phyloP scores from a whole-genome alignment of 1,139 yeast species.

The Sugiyamaella neomexicana region DNA sequence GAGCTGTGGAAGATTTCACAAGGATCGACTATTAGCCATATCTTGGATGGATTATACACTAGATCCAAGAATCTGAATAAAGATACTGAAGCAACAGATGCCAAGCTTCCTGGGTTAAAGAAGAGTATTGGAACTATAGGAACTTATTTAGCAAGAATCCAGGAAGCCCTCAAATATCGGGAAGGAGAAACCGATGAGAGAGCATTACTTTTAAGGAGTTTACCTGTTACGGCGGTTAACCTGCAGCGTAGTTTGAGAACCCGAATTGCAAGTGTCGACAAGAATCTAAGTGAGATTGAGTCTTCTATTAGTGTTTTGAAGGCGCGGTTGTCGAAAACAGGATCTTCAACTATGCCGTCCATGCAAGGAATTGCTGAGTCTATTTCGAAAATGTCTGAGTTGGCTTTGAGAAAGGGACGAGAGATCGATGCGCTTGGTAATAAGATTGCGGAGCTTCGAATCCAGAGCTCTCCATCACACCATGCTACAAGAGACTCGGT shows the following conservation, averaged over 20 bases:
- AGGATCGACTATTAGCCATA: slow-evolving; percentile 22
- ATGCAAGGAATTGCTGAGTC: slow-evolving; percentile 15
- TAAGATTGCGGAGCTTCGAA: slow-evolving; percentile 2
- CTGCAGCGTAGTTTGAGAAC: slow-evolving; percentile 30
- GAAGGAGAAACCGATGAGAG: slow-evolving; percentile 27
- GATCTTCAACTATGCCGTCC: slow-evolving; percentile 10
- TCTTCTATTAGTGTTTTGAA: slow-evolving; percentile 28
- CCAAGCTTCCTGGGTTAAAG: slow-evolving; percentile 22
- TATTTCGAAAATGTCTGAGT: slow-evolving; percentile 6
- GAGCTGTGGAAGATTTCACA: slow-evolving; percentile 31
- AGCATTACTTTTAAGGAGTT: slow-evolving; percentile 26
- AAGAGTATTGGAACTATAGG: slow-evolving; percentile 24
- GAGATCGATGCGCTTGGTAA: slow-evolving; percentile 11
- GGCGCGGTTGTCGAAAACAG: slow-evolving; percentile 25
- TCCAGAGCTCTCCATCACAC: slow-evolving; percentile 1
- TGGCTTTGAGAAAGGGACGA: slow-evolving; percentile 4
- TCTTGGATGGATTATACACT: slow-evolving; percentile 24
- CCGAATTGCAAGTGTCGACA: slow-evolving; percentile 22
- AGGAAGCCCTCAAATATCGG: slow-evolving; percentile 27
- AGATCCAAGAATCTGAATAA: slow-evolving; percentile 14
- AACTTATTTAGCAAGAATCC: slow-evolving; percentile 27
- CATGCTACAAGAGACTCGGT: slow-evolving; percentile 15
- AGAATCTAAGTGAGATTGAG: slow-evolving; percentile 27
- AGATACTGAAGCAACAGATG: slow-evolving; percentile 17
- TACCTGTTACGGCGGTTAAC: slow-evolving; percentile 34